Conservation (phyloP, 768 basidiomycete genomes). For the Lactifluus hygrophoroides region DNA sequence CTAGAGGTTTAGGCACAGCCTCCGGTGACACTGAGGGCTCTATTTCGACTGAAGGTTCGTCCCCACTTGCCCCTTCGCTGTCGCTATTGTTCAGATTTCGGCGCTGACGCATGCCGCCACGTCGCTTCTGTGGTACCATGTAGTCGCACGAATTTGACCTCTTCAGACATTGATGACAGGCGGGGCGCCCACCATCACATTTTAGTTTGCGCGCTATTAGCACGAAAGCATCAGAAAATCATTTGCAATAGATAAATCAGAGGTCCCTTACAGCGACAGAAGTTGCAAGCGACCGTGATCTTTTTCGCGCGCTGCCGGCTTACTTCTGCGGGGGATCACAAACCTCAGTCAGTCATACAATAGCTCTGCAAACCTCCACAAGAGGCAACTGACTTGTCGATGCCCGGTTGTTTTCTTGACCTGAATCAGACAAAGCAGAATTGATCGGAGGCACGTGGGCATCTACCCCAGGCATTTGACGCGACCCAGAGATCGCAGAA, state of each 20-base stretch:
- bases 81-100: conserved; percentile 39
- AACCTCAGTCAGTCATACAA: conserved; percentile 20
- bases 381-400: conserved; percentile 32
- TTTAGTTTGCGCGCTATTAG: conserved; percentile 75
- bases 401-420: conserved; percentile 26
- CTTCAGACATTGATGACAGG: conserved; percentile 75
- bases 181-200: conserved; percentile 79
- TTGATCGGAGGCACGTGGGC: conserved; percentile 10
- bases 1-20: conserved; percentile 23
- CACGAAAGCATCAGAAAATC: conserved; percentile 20
- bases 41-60: conserved; percentile 39
- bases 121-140: conserved; percentile 65
- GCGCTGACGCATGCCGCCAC: conserved; percentile 43
- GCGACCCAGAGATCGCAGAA: conserved; percentile 29
- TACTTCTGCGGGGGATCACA: conserved; percentile 35
- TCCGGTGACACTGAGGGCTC: conserved; percentile 51
- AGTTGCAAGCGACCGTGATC: conserved; percentile 85
- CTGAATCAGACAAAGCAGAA: conserved; percentile 19
- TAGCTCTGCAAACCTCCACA: neutral
- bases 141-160: conserved; percentile 75
- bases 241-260: conserved; percentile 9
- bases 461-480: conserved; percentile 34
- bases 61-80: conserved; percentile 43
- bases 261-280: conserved; percentile 69
- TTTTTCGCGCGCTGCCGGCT: conserved; percentile 70